phyloP scores from a whole-genome alignment of 768 basidiomycete genomes.

The Lentinula boryana region DNA sequence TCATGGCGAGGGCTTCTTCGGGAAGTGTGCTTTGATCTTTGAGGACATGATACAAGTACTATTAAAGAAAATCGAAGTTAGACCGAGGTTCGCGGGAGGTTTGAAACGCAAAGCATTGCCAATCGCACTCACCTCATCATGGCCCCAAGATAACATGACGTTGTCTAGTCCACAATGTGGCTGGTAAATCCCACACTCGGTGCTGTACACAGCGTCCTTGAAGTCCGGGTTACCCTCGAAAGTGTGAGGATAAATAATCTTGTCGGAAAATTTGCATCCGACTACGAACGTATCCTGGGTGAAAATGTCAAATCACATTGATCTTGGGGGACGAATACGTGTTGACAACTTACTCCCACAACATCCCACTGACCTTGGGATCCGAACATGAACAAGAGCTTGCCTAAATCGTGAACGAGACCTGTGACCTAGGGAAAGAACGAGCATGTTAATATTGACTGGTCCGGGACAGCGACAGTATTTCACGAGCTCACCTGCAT shows the following conservation, averaged over 20 bases:
- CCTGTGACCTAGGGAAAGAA: conserved; percentile 53
- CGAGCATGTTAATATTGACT: background rate
- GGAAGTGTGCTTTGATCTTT: conserved; percentile 81
- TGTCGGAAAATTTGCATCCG: conserved; percentile 81
- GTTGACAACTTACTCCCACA: conserved; percentile 58
- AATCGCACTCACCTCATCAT: conserved; percentile 67
- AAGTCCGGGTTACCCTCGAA: conserved; percentile 71
- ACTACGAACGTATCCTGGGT: conserved; percentile 68
- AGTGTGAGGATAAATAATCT: conserved; percentile 76
- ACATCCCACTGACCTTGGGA: conserved; percentile 94
- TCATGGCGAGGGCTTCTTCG: conserved; percentile 81
- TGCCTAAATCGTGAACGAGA: conserved; percentile 86
- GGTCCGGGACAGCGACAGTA: background rate
- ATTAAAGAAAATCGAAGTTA: conserved; percentile 1
- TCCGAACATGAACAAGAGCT: conserved; percentile 77
- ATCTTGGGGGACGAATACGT: background rate
- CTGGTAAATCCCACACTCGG: conserved; percentile 70
- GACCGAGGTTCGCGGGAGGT: background rate
- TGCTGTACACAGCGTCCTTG: conserved; percentile 58
- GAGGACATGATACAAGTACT: conserved; percentile 83
- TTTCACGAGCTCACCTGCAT: conserved; percentile 54
- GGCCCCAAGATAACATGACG: conserved; percentile 88
- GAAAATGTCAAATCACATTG: background rate
- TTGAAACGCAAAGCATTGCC: conserved; percentile 2
- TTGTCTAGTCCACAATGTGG: conserved; percentile 79